Evolutionary conservation across 1,284 basidiomycete genomes (phyloP).

Genomic region (Ceratobasidium sp.): DNA sequence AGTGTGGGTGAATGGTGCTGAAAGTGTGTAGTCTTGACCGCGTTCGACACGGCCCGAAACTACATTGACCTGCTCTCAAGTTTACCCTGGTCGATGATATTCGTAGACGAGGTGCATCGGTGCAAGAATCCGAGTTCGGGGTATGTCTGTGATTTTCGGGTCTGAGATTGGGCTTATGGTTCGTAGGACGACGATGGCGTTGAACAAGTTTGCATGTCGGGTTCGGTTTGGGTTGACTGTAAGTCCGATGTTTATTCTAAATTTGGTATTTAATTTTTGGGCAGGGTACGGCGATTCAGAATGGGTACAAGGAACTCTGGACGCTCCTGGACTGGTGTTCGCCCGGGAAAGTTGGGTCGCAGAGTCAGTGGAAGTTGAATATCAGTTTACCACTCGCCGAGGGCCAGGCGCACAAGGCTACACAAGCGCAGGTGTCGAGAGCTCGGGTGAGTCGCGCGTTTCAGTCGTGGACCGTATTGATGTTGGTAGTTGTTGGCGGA

Average conservation of each 20-base stretch:
- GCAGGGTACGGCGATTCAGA: constrained; percentile 81
- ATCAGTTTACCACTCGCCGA: constrained; percentile 68
- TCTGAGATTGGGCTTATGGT: constrained; percentile 11
- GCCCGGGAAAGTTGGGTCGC: constrained; percentile 69
- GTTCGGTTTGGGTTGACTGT: constrained; percentile 76
- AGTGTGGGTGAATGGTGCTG: background rate
- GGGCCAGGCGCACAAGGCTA: constrained; percentile 64
- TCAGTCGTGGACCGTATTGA: constrained; percentile 11
- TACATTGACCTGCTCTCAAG: constrained; percentile 70
- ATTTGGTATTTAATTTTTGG: background rate
- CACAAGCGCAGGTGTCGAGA: constrained; percentile 64
- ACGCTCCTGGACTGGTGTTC: constrained; percentile 83
- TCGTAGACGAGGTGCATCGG: constrained; percentile 84
- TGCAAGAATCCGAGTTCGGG: constrained; percentile 73
- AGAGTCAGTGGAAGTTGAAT: constrained; percentile 70
- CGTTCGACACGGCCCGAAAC: constrained; percentile 69
- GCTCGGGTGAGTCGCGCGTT: constrained; percentile 55
- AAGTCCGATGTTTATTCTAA: constrained; percentile 8
- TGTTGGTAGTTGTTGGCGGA: constrained; percentile 45
- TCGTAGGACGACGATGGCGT: constrained; percentile 63
- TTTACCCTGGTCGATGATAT: constrained; percentile 69
- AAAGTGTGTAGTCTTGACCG: constrained; percentile 64
- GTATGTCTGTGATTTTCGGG: background rate
- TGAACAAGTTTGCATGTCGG: constrained; percentile 66
- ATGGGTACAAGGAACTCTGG: constrained; percentile 83